Percentiles rank a stretch among this genome's conserved stretches.
phyloP scores from a whole-genome alignment of 2,329 filamentous ascomycete genomes.

The Ceratocystis eucalypticola region DNA sequence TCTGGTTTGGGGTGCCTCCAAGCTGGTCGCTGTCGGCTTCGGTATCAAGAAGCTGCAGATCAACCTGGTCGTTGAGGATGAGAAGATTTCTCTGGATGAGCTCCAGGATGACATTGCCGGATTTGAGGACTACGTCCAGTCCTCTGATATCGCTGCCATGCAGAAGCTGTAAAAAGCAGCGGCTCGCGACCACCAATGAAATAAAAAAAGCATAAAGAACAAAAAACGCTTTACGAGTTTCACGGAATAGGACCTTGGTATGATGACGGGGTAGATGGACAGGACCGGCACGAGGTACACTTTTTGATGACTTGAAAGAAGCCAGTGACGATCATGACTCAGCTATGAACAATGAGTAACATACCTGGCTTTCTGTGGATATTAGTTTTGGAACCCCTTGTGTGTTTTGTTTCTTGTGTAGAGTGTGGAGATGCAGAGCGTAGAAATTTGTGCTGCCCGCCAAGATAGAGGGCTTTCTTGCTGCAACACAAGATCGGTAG shows the following conservation, averaged over 20 bases:
- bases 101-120: slow-evolving; percentile 71
- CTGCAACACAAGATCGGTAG: too few relatives aligned
- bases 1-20: slow-evolving; percentile 88
- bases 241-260: neutral
- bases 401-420: neutral
- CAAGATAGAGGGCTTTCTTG: too few relatives aligned
- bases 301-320: slow-evolving; percentile 9
- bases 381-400: neutral
- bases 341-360: slow-evolving; percentile 11
- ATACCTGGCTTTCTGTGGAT: slow-evolving; percentile 2
- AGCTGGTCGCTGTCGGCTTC: slow-evolving; percentile 82
- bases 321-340: slow-evolving; percentile 1
- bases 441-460: too few relatives aligned
- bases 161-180: slow-evolving; percentile 74
- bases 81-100: slow-evolving; percentile 57
- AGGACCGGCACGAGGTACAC: slow-evolving; percentile 6
- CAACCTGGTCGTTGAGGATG: slow-evolving; percentile 88
- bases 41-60: slow-evolving; percentile 99
- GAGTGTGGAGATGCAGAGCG: neutral
- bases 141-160: slow-evolving; percentile 80
- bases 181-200: slow-evolving; percentile 17
- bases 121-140: slow-evolving; percentile 93
- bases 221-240: slow-evolving; percentile 16
- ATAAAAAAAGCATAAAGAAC: slow-evolving; percentile 15
- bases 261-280: slow-evolving; percentile 9